These are phyloP conservation scores for Clohesyomyces aquaticus DNA, from an alignment of 495 filamentous ascomycete species.

Conservation along the genomic window DNA sequence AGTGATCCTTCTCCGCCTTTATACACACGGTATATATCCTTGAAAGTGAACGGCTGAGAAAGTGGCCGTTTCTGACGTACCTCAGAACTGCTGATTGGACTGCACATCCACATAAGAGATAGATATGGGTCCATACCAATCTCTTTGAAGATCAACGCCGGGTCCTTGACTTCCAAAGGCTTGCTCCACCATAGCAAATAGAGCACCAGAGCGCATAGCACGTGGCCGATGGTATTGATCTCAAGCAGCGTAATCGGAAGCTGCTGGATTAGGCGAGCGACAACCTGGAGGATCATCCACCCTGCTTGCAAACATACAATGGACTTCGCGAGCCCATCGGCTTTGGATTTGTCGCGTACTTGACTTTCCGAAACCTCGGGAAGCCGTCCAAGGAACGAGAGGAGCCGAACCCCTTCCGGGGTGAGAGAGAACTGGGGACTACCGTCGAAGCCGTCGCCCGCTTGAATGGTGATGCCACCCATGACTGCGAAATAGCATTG, in stretches of 20 bases:
- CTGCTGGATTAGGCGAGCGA: slow-evolving; percentile 11
- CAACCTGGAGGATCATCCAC: slow-evolving; percentile 29
- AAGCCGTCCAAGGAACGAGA: slow-evolving; percentile 24
- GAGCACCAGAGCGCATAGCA: slow-evolving; percentile 27
- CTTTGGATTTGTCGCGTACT: slow-evolving; percentile 26
- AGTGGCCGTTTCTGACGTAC: no score
- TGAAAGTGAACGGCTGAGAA: no score
- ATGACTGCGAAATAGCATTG: slow-evolving; percentile 28
- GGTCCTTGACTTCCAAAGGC: slow-evolving; percentile 27
- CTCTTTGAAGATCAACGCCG: slow-evolving; percentile 10
- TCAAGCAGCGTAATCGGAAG: slow-evolving; percentile 23
- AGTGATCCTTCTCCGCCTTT: no score
- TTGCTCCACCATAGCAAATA: slow-evolving; percentile 31
- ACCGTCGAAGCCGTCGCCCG: slow-evolving; percentile 18
- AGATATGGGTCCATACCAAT: slow-evolving; percentile 24
- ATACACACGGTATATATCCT: no score
- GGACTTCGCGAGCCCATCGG: slow-evolving; percentile 23
- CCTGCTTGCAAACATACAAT: slow-evolving; percentile 29
- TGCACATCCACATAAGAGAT: slow-evolving; percentile 29
- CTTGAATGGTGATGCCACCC: slow-evolving; percentile 23
- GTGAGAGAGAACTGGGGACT: slow-evolving; percentile 18
- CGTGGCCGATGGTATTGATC: slow-evolving; percentile 34
- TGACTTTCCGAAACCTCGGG: slow-evolving; percentile 15
- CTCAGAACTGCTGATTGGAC: slow-evolving; percentile 10
- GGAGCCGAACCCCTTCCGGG: slow-evolving; percentile 24